phyloP scores from a whole-genome alignment of 2,329 filamentous ascomycete genomes.

The Alternaria sp. region DNA sequence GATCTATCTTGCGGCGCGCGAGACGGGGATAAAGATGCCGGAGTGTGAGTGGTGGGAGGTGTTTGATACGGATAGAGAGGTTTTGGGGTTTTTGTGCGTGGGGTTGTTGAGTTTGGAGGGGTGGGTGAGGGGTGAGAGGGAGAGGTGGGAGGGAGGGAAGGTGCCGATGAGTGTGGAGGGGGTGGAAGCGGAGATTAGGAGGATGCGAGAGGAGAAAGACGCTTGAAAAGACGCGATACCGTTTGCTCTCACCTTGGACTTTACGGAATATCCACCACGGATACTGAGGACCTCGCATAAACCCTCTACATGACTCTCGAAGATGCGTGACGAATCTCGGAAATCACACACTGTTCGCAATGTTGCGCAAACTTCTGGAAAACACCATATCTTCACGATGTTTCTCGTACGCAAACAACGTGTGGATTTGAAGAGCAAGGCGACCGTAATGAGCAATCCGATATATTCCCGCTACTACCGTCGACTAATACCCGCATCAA shows the following conservation, averaged over 20 bases:
- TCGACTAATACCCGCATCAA: not conserved
- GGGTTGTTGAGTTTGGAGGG: conserved; percentile 79
- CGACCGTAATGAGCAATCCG: not conserved
- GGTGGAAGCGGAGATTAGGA: conserved; percentile 66
- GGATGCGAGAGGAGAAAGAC: conserved; percentile 41
- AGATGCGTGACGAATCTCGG: not conserved
- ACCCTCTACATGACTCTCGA: not conserved
- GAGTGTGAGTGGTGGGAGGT: conserved; percentile 96
- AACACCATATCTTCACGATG: not conserved
- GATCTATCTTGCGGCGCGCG: conserved; percentile 86
- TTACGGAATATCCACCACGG: not conserved
- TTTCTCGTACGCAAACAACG: not conserved
- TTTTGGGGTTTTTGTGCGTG: conserved; percentile 90
- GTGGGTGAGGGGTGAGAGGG: conserved; percentile 67
- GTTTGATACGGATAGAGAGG: conserved; percentile 93
- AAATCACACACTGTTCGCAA: not conserved
- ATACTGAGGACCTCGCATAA: not conserved
- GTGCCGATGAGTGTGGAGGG: conserved; percentile 66
- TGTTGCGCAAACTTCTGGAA: not conserved
- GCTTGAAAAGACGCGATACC: not conserved
- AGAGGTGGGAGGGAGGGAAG: conserved; percentile 57
- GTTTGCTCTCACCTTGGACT: not conserved
- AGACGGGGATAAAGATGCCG: conserved; percentile 77
- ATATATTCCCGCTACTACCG: not conserved
- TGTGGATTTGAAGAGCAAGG: not conserved